Conservation (phyloP, 2,329 filamentous ascomycete species). For the Talaromyces sp. region DNA sequence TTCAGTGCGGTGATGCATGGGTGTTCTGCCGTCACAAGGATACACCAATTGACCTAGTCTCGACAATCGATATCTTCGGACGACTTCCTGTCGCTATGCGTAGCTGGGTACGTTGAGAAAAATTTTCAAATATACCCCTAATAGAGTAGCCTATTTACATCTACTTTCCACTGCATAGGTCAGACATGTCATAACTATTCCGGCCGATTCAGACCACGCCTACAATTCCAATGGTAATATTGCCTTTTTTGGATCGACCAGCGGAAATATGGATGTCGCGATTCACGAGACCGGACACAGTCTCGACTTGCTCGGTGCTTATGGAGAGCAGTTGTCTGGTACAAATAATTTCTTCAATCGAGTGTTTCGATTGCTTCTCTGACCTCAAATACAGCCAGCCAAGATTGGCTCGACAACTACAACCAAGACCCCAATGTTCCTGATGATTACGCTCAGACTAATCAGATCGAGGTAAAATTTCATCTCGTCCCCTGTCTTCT, state of each 20-base stretch:
- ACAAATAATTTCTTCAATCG: background rate
- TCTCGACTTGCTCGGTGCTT: conserved; percentile 16
- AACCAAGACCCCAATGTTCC: conserved; percentile 14
- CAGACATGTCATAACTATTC: conserved; percentile 14
- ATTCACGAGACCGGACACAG: conserved; percentile 17
- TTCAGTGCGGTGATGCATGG: conserved; percentile 14
- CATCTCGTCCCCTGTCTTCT: background rate
- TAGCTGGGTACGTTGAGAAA: conserved; percentile 10
- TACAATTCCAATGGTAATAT: conserved; percentile 16
- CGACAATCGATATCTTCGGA: conserved; percentile 13
- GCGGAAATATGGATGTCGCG: conserved; percentile 9
- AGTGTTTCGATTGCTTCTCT: background rate
- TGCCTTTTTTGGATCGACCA: conserved; percentile 14
- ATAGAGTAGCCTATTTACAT: background rate
- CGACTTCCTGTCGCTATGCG: conserved; percentile 16
- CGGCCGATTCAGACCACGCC: background rate
- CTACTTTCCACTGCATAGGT: background rate
- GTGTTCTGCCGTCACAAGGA: conserved; percentile 15
- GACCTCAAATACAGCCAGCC: conserved; percentile 1
- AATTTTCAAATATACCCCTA: background rate
- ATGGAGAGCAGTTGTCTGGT: conserved; percentile 13
- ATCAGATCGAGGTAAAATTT: conserved; percentile 5
- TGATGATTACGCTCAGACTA: conserved; percentile 12
- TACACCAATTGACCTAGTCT: background rate
- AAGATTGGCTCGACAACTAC: conserved; percentile 15